Conservation (phyloP, 805 yeast species). For the Pichia manshurica region DNA sequence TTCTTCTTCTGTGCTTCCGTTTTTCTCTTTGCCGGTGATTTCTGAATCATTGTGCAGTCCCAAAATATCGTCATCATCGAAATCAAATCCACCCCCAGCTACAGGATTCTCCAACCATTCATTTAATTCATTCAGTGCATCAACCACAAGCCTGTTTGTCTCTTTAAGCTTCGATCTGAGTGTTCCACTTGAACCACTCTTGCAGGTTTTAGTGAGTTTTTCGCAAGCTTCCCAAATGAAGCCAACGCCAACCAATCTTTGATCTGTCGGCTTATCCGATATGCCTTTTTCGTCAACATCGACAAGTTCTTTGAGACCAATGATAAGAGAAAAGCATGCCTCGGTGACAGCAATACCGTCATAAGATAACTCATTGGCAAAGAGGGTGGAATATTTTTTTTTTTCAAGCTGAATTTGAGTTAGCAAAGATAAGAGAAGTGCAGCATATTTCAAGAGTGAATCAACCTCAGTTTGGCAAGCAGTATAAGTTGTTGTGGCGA, state of each 20-base stretch:
- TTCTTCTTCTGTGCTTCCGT: conserved; percentile 25
- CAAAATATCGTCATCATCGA: conserved; percentile 48
- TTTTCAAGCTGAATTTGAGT: conserved; percentile 35
- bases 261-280: conserved; percentile 26
- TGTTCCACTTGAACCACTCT: conserved; percentile 49
- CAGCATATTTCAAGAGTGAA: conserved; percentile 40
- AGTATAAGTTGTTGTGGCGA: conserved; percentile 31
- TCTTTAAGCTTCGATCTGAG: conserved; percentile 42
- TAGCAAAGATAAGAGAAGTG: conserved; percentile 41
- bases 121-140: conserved; percentile 59
- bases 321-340: conserved; percentile 16
- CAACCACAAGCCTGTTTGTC: conserved; percentile 45
- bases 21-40: conserved; percentile 16
- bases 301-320: conserved; percentile 18
- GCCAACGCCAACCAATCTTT: conserved; percentile 56
- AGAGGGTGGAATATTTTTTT: conserved; percentile 29
- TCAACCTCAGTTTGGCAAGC: conserved; percentile 47
- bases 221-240: conserved; percentile 70
- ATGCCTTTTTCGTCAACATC: conserved; percentile 13
- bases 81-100: conserved; percentile 22
- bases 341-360: conserved; percentile 18
- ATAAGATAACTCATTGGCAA: conserved; percentile 28
- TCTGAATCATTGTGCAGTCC: conserved; percentile 23
- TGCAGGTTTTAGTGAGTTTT: conserved; percentile 34
- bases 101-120: conserved; percentile 65